Evolutionary conservation across 1,284 basidiomycete species (phyloP).

Genomic region (Trichosporon sp.): DNA sequence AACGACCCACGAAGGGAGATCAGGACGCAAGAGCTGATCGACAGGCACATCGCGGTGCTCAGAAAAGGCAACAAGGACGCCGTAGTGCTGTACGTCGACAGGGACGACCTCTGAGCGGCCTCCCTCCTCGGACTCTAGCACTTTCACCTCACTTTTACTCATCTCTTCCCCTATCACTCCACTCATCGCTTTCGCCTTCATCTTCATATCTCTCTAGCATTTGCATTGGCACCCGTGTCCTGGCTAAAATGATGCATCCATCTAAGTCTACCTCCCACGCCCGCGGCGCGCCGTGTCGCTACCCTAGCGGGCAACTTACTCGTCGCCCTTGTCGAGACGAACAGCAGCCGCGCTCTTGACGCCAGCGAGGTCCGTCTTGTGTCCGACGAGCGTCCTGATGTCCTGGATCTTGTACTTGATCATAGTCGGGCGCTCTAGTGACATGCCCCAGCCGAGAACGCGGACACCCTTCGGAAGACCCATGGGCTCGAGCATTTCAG

Average conservation of each 20-base stretch:
- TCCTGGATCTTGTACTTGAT: slow-evolving; percentile 92
- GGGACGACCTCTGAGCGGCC: not conserved
- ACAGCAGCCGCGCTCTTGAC: slow-evolving; percentile 87
- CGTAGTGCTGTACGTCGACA: slow-evolving; percentile 55
- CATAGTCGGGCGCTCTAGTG: slow-evolving; percentile 97
- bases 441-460: slow-evolving; percentile 95
- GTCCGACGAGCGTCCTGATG: slow-evolving; percentile 92
- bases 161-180: no score
- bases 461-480: slow-evolving; percentile 95
- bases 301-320: slow-evolving; percentile 12
- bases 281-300: not conserved
- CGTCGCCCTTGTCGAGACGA: slow-evolving; percentile 58
- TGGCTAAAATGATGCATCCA: slow-evolving; percentile 1
- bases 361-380: slow-evolving; percentile 86
- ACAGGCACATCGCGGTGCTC: slow-evolving; percentile 60
- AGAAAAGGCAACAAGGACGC: slow-evolving; percentile 70
- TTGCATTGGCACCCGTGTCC: not conserved
- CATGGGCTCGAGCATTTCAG: slow-evolving; percentile 99
- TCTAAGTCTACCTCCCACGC: not conserved
- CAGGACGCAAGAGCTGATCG: slow-evolving; percentile 56
- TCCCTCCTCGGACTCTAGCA: not conserved
- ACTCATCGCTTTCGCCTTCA: no score
- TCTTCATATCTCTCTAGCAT: not conserved
- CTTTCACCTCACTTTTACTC: not conserved
- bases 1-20: slow-evolving; percentile 45